These are phyloP conservation scores for Stenocarpella maydis DNA, from an alignment of 2,329 filamentous ascomycete species.

Conservation along the genomic window DNA sequence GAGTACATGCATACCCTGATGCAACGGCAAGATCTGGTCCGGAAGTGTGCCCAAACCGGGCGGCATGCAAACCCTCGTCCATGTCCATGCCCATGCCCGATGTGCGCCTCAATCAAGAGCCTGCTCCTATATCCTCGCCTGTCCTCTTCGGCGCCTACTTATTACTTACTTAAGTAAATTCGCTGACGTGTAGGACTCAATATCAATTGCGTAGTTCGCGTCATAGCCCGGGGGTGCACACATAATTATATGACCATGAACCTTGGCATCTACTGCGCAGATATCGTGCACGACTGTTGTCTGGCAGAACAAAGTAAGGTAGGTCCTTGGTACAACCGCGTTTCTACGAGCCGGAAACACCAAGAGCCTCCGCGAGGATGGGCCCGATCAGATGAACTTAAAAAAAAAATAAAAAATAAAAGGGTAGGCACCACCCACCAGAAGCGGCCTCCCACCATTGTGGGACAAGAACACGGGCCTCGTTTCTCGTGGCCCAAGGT, in stretches of 20 bases:
- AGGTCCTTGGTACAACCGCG: neutral
- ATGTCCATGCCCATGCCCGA: neutral
- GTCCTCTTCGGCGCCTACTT: neutral
- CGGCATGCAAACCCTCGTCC: neutral
- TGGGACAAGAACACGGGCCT: neutral
- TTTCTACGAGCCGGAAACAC: conserved; percentile 18
- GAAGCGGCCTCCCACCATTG: neutral
- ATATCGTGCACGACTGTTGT: conserved; percentile 2
- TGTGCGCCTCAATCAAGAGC: neutral
- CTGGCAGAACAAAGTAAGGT: neutral
- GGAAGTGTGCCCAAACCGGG: neutral
- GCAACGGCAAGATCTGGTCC: conserved; percentile 6
- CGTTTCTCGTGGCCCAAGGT: neutral
- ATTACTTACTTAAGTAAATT: conserved; percentile 6
- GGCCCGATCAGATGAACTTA: neutral
- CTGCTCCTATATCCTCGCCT: neutral
- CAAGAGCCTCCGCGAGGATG: neutral
- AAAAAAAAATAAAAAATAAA: no score
- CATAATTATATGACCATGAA: neutral
- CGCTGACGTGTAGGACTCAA: conserved; percentile 17
- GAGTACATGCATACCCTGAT: neutral
- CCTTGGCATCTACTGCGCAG: conserved; percentile 6
- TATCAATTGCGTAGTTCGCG: neutral
- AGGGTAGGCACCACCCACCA: no score
- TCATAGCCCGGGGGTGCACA: neutral